These are phyloP conservation scores for Hansenula lynferdii DNA, from an alignment of 1,139 yeast genomes.

Conservation along the genomic window DNA sequence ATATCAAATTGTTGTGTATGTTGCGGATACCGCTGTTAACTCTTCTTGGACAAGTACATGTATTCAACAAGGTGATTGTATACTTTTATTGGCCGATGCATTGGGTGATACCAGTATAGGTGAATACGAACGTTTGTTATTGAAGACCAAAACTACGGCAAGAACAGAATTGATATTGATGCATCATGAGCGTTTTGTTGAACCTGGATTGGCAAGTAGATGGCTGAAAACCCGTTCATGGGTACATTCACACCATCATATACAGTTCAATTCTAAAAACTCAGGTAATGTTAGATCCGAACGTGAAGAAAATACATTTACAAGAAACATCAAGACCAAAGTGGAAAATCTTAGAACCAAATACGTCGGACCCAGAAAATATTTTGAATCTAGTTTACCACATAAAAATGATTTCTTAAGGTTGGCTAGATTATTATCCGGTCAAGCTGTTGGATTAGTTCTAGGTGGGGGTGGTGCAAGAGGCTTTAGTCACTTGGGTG, in stretches of 20 bases:
- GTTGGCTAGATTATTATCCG: conserved; percentile 82
- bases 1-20: conserved; percentile 79
- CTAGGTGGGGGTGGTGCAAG: conserved; percentile 98
- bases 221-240: conserved; percentile 86
- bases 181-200: conserved; percentile 79
- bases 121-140: conserved; percentile 74
- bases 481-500: conserved; percentile 90
- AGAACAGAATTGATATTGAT: conserved; percentile 81
- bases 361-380: conserved; percentile 21
- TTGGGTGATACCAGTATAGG: conserved; percentile 69
- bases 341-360: conserved; percentile 28
- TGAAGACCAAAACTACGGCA: conserved; percentile 79
- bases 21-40: conserved; percentile 79
- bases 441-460: conserved; percentile 91
- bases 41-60: conserved; percentile 93
- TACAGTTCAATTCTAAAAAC: conserved; percentile 38
- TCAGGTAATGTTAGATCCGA: conserved; percentile 19
- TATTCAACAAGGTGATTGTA: conserved; percentile 92
- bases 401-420: conserved; percentile 89
- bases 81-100: conserved; percentile 66
- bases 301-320: conserved; percentile 21
- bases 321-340: conserved; percentile 26
- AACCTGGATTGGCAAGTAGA: conserved; percentile 76
- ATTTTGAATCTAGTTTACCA: conserved; percentile 44
- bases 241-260: conserved; percentile 93